A percentile compares a stretch with the other conserved stretches of the same genome.
Evolutionary conservation across 2,329 filamentous ascomycete species (phyloP).

Genomic region (Didymella exigua): DNA sequence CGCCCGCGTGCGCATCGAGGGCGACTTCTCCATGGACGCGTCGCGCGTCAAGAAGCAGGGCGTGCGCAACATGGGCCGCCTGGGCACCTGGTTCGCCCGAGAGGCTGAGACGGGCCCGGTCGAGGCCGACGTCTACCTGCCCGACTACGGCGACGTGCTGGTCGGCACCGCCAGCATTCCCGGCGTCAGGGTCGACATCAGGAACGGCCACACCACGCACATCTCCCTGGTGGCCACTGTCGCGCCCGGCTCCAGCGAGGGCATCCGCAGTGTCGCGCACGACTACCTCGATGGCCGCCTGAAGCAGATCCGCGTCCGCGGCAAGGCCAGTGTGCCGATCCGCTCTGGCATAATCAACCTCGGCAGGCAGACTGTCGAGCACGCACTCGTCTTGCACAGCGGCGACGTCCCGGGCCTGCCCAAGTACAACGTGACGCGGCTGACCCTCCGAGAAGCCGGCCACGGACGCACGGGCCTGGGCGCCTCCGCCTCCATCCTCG

Average conservation of each 20-base stretch:
- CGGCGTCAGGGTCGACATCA: conserved; percentile 73
- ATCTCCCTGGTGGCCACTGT: conserved; percentile 82
- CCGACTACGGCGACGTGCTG: conserved; percentile 78
- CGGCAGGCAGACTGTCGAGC: conserved; percentile 75
- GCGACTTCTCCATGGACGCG: conserved; percentile 80
- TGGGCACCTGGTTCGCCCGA: conserved; percentile 79
- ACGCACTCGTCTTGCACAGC: conserved; percentile 80
- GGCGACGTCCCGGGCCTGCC: conserved; percentile 77
- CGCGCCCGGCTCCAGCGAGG: conserved; percentile 74
- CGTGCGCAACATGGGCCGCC: conserved; percentile 75
- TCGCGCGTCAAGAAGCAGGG: conserved; percentile 72
- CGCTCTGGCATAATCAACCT: conserved; percentile 80
- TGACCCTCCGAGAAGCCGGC: conserved; percentile 77
- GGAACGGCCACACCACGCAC: conserved; percentile 76
- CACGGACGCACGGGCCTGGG: conserved; percentile 69
- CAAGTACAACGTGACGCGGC: conserved; percentile 77
- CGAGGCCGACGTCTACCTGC: conserved; percentile 76
- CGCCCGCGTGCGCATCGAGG: conserved; percentile 78
- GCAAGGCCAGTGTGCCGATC: conserved; percentile 73
- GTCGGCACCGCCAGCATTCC: conserved; percentile 80
- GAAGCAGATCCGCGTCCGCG: conserved; percentile 71
- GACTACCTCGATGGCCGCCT: conserved; percentile 86
- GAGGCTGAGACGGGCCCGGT: conserved; percentile 76
- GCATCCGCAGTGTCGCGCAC: conserved; percentile 79
- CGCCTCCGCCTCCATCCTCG: conserved; percentile 75